These are phyloP conservation scores for Aspergillus sojae DNA, from an alignment of 2,329 filamentous ascomycete genomes.

Conservation along the genomic window DNA sequence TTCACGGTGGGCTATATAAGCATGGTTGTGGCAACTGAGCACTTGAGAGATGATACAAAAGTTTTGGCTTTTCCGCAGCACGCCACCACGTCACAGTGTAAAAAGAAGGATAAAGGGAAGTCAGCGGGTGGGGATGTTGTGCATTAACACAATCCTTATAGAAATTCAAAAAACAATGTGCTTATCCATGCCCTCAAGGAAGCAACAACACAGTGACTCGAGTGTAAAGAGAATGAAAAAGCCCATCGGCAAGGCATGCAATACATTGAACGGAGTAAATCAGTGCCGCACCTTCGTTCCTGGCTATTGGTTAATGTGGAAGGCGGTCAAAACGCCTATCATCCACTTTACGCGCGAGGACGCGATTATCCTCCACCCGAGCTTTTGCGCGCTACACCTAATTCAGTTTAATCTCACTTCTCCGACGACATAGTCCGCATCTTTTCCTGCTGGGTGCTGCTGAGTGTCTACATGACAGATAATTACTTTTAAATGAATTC, in stretches of 20 bases:
- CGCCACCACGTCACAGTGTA: neutral
- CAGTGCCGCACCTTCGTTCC: conserved; percentile 9
- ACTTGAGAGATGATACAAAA: conserved; percentile 7
- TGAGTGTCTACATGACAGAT: neutral
- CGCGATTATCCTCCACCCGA: conserved; percentile 14
- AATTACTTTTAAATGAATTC: neutral
- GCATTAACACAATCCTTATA: neutral
- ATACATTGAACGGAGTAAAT: conserved; percentile 14
- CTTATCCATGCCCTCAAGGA: neutral
- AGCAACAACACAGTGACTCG: neutral
- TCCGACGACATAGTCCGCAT: neutral
- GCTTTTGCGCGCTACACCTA: neutral
- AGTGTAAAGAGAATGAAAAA: neutral
- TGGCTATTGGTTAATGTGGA: conserved; percentile 16
- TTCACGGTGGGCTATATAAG: conserved; percentile 12
- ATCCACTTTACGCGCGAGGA: conserved; percentile 28
- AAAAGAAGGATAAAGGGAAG: neutral
- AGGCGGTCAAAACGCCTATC: conserved; percentile 24
- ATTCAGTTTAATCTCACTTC: neutral
- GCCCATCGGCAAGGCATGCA: conserved; percentile 5
- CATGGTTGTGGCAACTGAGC: conserved; percentile 16
- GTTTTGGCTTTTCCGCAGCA: conserved; percentile 3
- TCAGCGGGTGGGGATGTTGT: neutral
- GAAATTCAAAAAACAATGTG: neutral
- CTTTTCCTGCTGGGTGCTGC: neutral